phyloP scores from a whole-genome alignment of 208 protist genomes.

The Leptomonas seymouri region DNA sequence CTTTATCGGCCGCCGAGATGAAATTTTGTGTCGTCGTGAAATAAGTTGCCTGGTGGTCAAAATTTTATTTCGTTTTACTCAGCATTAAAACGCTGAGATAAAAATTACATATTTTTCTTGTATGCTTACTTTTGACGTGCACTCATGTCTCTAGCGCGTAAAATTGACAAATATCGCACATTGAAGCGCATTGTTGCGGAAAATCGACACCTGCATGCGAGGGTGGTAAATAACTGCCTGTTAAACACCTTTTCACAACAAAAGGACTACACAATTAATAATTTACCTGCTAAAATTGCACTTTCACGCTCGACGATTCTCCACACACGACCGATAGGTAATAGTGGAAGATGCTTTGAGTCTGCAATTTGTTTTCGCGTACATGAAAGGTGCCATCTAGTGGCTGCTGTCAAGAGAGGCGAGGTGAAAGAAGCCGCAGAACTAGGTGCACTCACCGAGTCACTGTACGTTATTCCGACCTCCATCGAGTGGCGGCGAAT shows the following conservation, averaged over 20 bases:
- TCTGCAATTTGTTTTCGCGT: constrained; percentile 37
- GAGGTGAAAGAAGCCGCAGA: constrained; percentile 10
- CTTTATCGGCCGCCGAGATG: no score
- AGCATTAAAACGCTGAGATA: neutral
- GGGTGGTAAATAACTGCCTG: constrained; percentile 36
- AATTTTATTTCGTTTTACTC: no score
- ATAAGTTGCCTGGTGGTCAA: no score
- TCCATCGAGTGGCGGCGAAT: constrained; percentile 8
- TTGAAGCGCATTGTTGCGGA: constrained; percentile 46
- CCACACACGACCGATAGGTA: neutral
- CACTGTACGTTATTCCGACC: constrained; percentile 13
- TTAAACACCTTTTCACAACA: neutral
- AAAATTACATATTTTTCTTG: neutral
- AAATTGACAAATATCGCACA: constrained; percentile 39
- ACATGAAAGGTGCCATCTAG: constrained; percentile 24
- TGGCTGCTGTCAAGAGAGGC: constrained; percentile 11
- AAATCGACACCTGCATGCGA: constrained; percentile 41
- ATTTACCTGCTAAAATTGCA: no score
- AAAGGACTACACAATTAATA: neutral
- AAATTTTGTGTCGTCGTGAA: no score
- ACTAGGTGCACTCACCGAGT: constrained; percentile 12
- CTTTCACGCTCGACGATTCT: constrained; percentile 8
- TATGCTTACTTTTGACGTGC: neutral
- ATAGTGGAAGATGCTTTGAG: constrained; percentile 24
- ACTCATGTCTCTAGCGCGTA: constrained; percentile 30